Conservation (phyloP, 805 yeast genomes). For the Suhomyces sp. region DNA sequence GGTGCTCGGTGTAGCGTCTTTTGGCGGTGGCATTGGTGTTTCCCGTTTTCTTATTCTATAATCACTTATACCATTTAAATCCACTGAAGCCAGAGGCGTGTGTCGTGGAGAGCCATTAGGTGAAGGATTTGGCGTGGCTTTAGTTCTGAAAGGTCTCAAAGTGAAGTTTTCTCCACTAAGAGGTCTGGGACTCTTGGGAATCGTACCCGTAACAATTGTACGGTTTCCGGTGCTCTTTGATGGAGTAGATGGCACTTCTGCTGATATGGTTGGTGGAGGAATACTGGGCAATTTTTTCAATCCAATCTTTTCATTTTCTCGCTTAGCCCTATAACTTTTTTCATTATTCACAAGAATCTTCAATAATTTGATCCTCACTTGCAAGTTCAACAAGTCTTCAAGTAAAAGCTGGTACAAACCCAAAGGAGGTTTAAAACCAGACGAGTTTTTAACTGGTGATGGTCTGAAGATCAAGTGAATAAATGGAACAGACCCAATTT, state of each 20-base stretch:
- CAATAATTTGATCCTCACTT: slow-evolving; percentile 19
- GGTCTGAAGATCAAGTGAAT: slow-evolving; percentile 41
- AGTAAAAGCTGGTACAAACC: slow-evolving; percentile 24
- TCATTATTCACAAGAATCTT: slow-evolving; percentile 23
- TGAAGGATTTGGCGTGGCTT: slow-evolving; percentile 38
- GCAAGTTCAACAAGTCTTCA: slow-evolving; percentile 24
- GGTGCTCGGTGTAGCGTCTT: background rate
- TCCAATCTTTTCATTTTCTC: slow-evolving; percentile 27
- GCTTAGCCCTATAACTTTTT: slow-evolving; percentile 25
- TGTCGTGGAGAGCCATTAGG: slow-evolving; percentile 38
- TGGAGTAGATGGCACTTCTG: slow-evolving; percentile 14
- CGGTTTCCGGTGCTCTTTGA: background rate
- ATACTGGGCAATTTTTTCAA: slow-evolving; percentile 17
- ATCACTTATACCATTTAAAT: slow-evolving; percentile 6
- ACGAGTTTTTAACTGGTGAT: slow-evolving; percentile 30
- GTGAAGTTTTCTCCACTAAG: slow-evolving; percentile 30
- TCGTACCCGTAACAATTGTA: slow-evolving; percentile 5
- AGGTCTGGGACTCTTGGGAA: slow-evolving; percentile 21
- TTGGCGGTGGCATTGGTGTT: background rate
- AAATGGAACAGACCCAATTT: slow-evolving; percentile 38
- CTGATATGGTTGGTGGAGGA: slow-evolving; percentile 9
- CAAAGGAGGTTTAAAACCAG: slow-evolving; percentile 41
- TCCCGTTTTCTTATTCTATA: background rate
- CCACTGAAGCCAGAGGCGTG: slow-evolving; percentile 15
- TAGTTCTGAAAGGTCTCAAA: slow-evolving; percentile 42